Percentiles rank a stretch among this genome's conserved stretches.
Evolutionary conservation across 108 stramenopile genomes (phyloP).

Genomic region (Ochromonas danica): DNA sequence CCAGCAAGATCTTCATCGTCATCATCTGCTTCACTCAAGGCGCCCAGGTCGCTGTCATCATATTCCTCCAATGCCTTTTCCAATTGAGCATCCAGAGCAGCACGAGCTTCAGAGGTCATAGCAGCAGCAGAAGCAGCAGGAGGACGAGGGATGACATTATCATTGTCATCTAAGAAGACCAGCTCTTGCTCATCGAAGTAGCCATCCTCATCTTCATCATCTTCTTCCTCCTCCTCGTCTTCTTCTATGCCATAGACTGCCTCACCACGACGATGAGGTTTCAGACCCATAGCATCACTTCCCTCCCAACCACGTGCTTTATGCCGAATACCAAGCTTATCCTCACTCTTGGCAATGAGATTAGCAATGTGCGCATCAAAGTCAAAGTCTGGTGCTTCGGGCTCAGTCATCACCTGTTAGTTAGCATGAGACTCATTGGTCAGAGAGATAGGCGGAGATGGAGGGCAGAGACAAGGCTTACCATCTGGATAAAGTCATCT

Average conservation of each 20-base stretch:
- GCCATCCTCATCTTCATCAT: conserved; percentile 38
- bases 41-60: conserved; percentile 45
- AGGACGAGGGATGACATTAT: conserved; percentile 45
- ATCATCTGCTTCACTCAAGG: conserved; percentile 30
- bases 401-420: conserved; percentile 43
- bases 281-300: too few relatives aligned
- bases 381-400: conserved; percentile 68
- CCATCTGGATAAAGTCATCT: conserved; percentile 90
- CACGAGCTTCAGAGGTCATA: background rate
- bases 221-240: conserved; percentile 32
- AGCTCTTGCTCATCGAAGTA: conserved; percentile 41
- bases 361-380: conserved; percentile 82
- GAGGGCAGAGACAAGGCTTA: too few relatives aligned
- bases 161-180: conserved; percentile 40
- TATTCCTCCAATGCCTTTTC: conserved; percentile 69
- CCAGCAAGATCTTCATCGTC: conserved; percentile 30
- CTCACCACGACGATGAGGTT: too few relatives aligned
- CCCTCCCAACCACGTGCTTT: background rate
- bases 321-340: background rate
- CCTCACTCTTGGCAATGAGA: conserved; percentile 41
- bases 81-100: conserved; percentile 45
- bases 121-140: conserved; percentile 28
- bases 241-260: conserved; percentile 59
- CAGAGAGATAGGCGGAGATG: too few relatives aligned
- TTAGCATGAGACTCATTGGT: too few relatives aligned